Percentiles rank a stretch among this genome's conserved stretches.
phyloP scores from a whole-genome alignment of 306 rosid genomes.

The peach (Prunus persica) region Prunus_persica_NCBIv2 NC_034014.1:2657501-2658000 shows the following conservation, averaged over 20 bases:
- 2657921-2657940: not conserved
- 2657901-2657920: not conserved
- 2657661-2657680: not conserved
- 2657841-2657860: too few species aligned
- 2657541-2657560: not conserved
- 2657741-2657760: not conserved
- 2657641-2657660: not conserved
- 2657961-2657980: not conserved
- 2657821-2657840: not conserved
- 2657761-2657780: not conserved
- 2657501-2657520: not conserved
- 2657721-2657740: not conserved
- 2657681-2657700: not conserved
- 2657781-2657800: not conserved
- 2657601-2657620: constrained; percentile 3
- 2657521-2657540: not conserved
- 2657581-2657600: constrained; percentile 1
- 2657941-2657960: not conserved
- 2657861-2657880: not conserved
- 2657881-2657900: not conserved
- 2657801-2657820: not conserved
- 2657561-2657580: not conserved
- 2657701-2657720: not conserved
- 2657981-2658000: not conserved
- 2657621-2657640: not conserved